Evolutionary conservation across 805 yeast genomes (phyloP).

Genomic region (Starmerella roubikii): DNA sequence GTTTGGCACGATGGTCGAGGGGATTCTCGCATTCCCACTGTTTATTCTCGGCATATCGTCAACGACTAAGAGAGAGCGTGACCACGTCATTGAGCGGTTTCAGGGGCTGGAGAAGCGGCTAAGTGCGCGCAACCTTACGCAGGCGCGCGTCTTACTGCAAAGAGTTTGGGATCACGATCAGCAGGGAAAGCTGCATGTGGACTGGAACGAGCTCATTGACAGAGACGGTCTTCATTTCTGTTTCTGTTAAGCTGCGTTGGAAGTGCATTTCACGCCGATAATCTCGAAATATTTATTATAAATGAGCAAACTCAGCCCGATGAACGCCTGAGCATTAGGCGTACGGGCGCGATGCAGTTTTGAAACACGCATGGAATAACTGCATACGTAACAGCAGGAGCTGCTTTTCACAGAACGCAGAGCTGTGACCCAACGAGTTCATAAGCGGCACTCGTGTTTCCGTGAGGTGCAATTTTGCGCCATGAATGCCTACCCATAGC

Average conservation of each 20-base stretch:
- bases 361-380: no score
- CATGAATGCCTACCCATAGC: no score
- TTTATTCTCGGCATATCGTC: conserved; percentile 67
- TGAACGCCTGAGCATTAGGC: no score
- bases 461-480: no score
- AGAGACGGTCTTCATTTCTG: conserved; percentile 65
- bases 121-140: conserved; percentile 48
- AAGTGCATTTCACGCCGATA: no score
- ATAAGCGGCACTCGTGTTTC: no score
- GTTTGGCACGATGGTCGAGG: conserved; percentile 53
- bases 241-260: conserved; percentile 32
- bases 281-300: no score
- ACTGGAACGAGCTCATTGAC: conserved; percentile 58
- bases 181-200: conserved; percentile 47
- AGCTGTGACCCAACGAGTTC: no score
- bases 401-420: no score
- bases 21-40: conserved; percentile 60
- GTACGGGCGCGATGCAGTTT: no score
- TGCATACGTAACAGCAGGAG: no score
- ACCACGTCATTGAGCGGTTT: conserved; percentile 38
- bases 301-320: no score
- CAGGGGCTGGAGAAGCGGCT: conserved; percentile 47
- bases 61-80: conserved; percentile 38
- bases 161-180: conserved; percentile 33
- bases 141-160: conserved; percentile 30